phyloP scores from a whole-genome alignment of 805 yeast genomes.

The Candida khao-thaluensis region DNA sequence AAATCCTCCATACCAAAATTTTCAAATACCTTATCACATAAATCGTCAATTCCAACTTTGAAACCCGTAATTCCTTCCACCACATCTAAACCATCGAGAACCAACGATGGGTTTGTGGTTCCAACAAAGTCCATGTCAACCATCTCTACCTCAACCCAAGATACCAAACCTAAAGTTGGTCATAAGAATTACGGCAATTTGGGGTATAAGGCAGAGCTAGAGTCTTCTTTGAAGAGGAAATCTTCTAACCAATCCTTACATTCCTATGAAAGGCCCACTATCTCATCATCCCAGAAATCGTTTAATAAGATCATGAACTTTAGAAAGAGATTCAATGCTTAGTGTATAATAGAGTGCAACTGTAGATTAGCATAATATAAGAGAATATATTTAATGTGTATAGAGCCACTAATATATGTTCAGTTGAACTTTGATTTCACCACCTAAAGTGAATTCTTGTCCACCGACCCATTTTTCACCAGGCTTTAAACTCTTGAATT shows the following conservation, averaged over 20 bases:
- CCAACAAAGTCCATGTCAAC: constrained; percentile 8
- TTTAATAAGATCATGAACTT: constrained; percentile 34
- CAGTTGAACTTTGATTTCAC: constrained; percentile 61
- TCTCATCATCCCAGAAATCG: constrained; percentile 37
- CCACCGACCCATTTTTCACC: constrained; percentile 75
- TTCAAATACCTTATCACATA: not conserved
- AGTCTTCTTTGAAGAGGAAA: constrained; percentile 9
- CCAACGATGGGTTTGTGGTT: constrained; percentile 3
- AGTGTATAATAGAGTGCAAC: too few relatives aligned
- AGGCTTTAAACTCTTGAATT: constrained; percentile 61
- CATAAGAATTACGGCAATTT: not conserved
- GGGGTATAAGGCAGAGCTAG: constrained; percentile 6
- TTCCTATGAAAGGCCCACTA: constrained; percentile 38
- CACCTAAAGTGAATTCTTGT: constrained; percentile 58
- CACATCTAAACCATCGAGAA: constrained; percentile 1
- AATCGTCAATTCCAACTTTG: not conserved
- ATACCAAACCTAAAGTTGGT: not conserved
- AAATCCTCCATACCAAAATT: not conserved
- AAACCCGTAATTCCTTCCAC: not conserved
- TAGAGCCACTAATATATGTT: constrained; percentile 30
- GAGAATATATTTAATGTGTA: too few relatives aligned
- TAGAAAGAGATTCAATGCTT: constrained; percentile 27
- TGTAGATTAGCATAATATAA: too few relatives aligned
- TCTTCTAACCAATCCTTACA: constrained; percentile 10
- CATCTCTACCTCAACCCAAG: not conserved